Conservation (phyloP, 495 filamentous ascomycete species). For the Gamarada debralockiae region DNA sequence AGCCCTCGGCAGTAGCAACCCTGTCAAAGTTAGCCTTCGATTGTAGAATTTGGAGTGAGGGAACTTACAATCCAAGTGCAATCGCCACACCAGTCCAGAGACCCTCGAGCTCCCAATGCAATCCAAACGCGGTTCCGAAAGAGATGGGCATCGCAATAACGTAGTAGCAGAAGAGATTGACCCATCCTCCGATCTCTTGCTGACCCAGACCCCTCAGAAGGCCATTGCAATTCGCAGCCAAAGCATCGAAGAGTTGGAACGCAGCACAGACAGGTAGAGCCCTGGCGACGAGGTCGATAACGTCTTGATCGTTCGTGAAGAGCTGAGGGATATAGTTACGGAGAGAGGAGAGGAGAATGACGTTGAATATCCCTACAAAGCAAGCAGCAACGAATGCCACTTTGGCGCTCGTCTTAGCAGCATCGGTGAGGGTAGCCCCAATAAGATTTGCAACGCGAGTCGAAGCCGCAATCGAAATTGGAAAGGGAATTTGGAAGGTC, state of each 20-base stretch:
- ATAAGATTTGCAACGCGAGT: conserved; percentile 64
- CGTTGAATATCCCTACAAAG: conserved; percentile 73
- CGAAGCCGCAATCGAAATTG: conserved; percentile 57
- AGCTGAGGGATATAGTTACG: conserved; percentile 68
- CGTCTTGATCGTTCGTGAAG: conserved; percentile 77
- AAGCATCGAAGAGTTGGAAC: conserved; percentile 84
- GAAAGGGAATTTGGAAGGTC: conserved; percentile 59
- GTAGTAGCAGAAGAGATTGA: conserved; percentile 84
- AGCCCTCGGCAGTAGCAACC: conserved; percentile 61
- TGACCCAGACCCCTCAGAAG: conserved; percentile 78
- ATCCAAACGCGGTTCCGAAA: conserved; percentile 67
- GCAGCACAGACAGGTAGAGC: conserved; percentile 76
- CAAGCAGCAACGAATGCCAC: conserved; percentile 60
- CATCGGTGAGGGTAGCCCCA: conserved; percentile 62
- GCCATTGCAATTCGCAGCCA: conserved; percentile 76
- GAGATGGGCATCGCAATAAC: conserved; percentile 79
- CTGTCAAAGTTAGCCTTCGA: conserved; percentile 22
- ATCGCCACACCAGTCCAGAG: conserved; percentile 80
- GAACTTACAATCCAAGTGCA: conserved; percentile 49
- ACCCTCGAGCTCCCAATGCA: conserved; percentile 69
- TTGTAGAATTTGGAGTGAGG: not conserved
- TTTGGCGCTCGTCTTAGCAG: conserved; percentile 67
- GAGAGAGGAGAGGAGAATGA: conserved; percentile 58
- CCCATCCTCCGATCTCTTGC: conserved; percentile 85
- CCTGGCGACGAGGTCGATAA: conserved; percentile 67